Evolutionary conservation across 768 basidiomycete species (phyloP).

Genomic region (Mrakia blollopis): DNA sequence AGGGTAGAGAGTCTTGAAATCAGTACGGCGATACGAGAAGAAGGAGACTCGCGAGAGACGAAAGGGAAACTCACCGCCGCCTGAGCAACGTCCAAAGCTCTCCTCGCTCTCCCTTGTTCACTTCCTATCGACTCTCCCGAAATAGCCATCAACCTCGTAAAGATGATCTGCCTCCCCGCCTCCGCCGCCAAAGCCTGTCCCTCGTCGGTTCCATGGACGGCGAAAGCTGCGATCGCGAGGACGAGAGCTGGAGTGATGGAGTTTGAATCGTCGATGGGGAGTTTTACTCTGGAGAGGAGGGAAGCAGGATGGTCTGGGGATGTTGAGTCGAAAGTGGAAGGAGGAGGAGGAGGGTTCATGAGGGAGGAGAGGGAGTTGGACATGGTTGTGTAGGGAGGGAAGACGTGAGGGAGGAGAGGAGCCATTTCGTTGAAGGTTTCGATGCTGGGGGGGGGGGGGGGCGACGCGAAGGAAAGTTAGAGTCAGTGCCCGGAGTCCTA

Average conservation of each 20-base stretch:
- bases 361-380: neutral
- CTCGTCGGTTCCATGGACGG: neutral
- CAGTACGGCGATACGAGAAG: neutral
- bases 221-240: constrained; percentile 20
- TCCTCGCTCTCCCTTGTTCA: constrained; percentile 8
- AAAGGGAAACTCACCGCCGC: constrained; percentile 5
- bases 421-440: neutral
- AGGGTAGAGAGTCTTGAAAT: neutral
- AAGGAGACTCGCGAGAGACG: neutral
- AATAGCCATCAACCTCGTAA: neutral
- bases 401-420: constrained; percentile 15
- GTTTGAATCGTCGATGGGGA: neutral
- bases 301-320: neutral
- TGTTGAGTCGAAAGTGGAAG: neutral
- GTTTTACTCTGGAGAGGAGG: neutral
- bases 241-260: neutral
- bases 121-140: constrained; percentile 3
- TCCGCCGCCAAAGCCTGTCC: constrained; percentile 8
- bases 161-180: constrained; percentile 18
- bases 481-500: neutral
- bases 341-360: neutral
- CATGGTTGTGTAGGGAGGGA: constrained; percentile 12
- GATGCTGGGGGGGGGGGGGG: neutral
- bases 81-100: constrained; percentile 23
- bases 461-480: neutral